Base-by-base conservation (phyloP, 2,329 filamentous ascomycete species). In the Phoma herbarum region DNA sequence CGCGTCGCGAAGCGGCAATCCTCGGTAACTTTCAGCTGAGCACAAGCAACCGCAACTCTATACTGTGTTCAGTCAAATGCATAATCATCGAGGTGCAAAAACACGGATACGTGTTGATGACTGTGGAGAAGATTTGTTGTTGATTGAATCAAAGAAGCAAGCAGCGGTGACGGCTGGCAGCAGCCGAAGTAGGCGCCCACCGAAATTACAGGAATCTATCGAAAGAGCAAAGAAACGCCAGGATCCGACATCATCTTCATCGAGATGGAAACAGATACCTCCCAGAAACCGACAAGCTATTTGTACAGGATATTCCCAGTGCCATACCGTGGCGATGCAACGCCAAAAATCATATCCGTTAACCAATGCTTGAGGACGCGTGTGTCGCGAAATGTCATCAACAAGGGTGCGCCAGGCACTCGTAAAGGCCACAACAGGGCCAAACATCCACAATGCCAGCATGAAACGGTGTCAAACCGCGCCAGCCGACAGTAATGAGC, bases 231-330 rank as follows among this genome's bases (percentile, higher is more conserved):
- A 35, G 37, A 33, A 56, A 56, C 52, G 45, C 57, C 57, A 55
- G 51, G 47, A 54, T 51, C 57, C 51, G 45, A 59, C 51, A 55
- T 55, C 46, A 51, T 50, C 57, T 31, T 48, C 31, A 25, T 50
- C 42, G 28, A 51, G 50, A 29, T 37, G 51, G 49, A 47, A 52
- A 61, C 52, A 57, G 50, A 52, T 41, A 55, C 44, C 44, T 37
- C 52, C 57, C 49, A 60, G 33, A 41, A 52, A 60, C 45, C 22
- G 26, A 59, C 37, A 35, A 57, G 35, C 47, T 75, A 74, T 45
- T 75, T 65, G 69, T 75, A 74, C 72, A 75, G 70, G 72, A 73
- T 75, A 75, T 75, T 65, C 60, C 68, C 63, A 65, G 54, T 65
- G 66, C 66, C 60, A 66, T 63, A 44, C 41, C 55, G 20, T 59